phyloP scores from a whole-genome alignment of 306 rosid genomes.

The Prunus mira region DNA sequence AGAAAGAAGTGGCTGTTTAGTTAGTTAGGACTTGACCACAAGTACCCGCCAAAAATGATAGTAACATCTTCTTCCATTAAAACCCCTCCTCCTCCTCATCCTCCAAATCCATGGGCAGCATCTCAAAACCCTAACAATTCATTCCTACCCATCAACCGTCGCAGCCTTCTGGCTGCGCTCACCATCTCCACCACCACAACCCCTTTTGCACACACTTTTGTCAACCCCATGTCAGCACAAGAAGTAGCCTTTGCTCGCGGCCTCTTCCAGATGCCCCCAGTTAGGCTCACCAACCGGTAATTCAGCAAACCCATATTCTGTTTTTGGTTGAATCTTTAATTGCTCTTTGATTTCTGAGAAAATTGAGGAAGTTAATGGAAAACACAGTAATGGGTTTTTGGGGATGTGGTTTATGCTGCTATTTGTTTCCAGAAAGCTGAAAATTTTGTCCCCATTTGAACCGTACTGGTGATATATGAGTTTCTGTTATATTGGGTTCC shows the following conservation, averaged over 20 bases:
- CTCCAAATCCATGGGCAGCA: conserved; percentile 9
- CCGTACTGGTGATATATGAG: neutral
- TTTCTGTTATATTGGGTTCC: neutral
- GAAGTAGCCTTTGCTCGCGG: conserved; percentile 37
- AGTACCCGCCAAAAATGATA: conserved; percentile 26
- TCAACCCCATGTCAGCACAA: conserved; percentile 3
- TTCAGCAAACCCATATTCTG: neutral
- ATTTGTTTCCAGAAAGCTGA: neutral
- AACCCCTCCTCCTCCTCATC: conserved; percentile 6
- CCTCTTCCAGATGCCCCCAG: conserved; percentile 50
- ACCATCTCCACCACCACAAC: conserved; percentile 22
- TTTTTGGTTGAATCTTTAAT: neutral
- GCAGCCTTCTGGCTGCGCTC: conserved; percentile 25
- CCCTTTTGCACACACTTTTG: conserved; percentile 11
- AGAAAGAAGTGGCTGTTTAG: neutral
- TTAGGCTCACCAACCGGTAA: conserved; percentile 42
- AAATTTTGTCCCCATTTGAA: neutral
- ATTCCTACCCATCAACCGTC: conserved; percentile 28
- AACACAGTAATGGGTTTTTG: neutral
- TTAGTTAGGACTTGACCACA: neutral
- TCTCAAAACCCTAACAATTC: conserved; percentile 2
- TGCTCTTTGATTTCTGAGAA: neutral
- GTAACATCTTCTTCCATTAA: conserved; percentile 12
- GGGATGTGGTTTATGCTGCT: neutral
- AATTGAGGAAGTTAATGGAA: neutral